Evolutionary conservation across 176 grass and related monocot genomes (phyloP).

Genomic region (Phragmites australis): DNA sequence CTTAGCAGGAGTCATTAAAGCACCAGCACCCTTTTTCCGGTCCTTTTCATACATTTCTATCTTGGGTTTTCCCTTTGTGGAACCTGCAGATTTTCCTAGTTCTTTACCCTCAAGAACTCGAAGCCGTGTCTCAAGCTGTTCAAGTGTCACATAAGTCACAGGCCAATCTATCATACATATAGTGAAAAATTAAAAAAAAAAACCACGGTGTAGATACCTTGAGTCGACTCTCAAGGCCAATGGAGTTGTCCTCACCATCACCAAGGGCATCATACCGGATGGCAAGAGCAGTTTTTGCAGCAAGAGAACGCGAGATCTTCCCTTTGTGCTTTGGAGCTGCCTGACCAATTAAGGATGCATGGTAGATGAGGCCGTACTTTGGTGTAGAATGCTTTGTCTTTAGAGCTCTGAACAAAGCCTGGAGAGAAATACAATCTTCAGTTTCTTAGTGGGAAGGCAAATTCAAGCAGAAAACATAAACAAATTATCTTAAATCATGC

Average conservation of each 20-base stretch:
- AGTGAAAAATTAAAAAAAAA: not conserved
- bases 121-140: slow-evolving; percentile 76
- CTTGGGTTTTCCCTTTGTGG: slow-evolving; percentile 80
- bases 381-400: slow-evolving; percentile 88
- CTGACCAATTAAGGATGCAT: slow-evolving; percentile 90
- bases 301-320: slow-evolving; percentile 85
- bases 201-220: slow-evolving; percentile 50
- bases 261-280: slow-evolving; percentile 86
- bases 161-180: not conserved
- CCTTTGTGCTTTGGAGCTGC: slow-evolving; percentile 84
- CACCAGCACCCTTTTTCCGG: slow-evolving; percentile 75
- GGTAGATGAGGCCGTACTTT: slow-evolving; percentile 89
- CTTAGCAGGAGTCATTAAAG: slow-evolving; percentile 77
- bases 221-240: slow-evolving; percentile 72
- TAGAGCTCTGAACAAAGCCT: slow-evolving; percentile 91
- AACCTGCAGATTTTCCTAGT: slow-evolving; percentile 73
- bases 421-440: slow-evolving; percentile 10
- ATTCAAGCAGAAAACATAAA: not conserved
- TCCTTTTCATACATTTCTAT: slow-evolving; percentile 92
- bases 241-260: slow-evolving; percentile 66
- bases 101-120: slow-evolving; percentile 80
- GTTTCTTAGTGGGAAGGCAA: too few relatives aligned
- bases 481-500: not conserved
- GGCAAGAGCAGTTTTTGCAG: slow-evolving; percentile 74
- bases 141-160: slow-evolving; percentile 16